A percentile compares a stretch with the other conserved stretches of the same genome.
phyloP scores from a whole-genome alignment of 2,329 filamentous ascomycete species.

The Tolypocladium ophioglossoides region DNA sequence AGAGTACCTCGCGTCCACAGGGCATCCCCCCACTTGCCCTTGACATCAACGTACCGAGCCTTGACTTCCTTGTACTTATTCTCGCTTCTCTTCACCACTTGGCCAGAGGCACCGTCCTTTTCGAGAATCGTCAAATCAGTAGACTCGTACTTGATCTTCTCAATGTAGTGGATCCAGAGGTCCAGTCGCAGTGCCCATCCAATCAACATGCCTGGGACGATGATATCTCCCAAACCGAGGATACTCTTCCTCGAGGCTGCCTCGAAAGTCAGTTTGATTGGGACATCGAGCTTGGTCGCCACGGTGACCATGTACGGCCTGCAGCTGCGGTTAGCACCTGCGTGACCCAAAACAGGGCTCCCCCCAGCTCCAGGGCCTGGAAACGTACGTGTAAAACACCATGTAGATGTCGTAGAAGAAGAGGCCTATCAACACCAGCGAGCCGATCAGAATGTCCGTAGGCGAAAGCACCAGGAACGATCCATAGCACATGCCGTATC shows the following conservation, averaged over 20 bases:
- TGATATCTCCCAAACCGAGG: slow-evolving; percentile 89
- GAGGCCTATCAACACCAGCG: slow-evolving; percentile 63
- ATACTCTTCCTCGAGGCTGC: slow-evolving; percentile 61
- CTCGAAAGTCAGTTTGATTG: slow-evolving; percentile 79
- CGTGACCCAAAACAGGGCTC: accelerated
- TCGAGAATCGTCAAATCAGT: slow-evolving; percentile 22
- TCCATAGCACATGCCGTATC: slow-evolving; percentile 77
- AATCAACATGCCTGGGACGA: slow-evolving; percentile 85
- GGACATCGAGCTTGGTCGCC: slow-evolving; percentile 79
- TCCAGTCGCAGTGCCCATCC: slow-evolving; percentile 86
- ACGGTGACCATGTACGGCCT: slow-evolving; percentile 79
- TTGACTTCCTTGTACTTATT: slow-evolving; percentile 38
- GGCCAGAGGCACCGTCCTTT: slow-evolving; percentile 20
- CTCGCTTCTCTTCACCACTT: slow-evolving; percentile 23
- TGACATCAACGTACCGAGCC: slow-evolving; percentile 44
- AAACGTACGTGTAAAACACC: slow-evolving; percentile 67
- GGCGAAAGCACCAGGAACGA: slow-evolving; percentile 78
- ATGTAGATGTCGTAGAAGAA: slow-evolving; percentile 96
- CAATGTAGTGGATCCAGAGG: slow-evolving; percentile 70
- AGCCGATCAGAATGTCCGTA: slow-evolving; percentile 75
- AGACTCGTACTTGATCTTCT: slow-evolving; percentile 43
- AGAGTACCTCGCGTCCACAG: slow-evolving; percentile 54
- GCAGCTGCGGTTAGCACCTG: not conserved
- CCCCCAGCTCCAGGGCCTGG: no score
- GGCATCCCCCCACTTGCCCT: slow-evolving; percentile 70